Evolutionary conservation across 2,329 filamentous ascomycete genomes (phyloP).

Genomic region (Colletotrichum lupini): DNA sequence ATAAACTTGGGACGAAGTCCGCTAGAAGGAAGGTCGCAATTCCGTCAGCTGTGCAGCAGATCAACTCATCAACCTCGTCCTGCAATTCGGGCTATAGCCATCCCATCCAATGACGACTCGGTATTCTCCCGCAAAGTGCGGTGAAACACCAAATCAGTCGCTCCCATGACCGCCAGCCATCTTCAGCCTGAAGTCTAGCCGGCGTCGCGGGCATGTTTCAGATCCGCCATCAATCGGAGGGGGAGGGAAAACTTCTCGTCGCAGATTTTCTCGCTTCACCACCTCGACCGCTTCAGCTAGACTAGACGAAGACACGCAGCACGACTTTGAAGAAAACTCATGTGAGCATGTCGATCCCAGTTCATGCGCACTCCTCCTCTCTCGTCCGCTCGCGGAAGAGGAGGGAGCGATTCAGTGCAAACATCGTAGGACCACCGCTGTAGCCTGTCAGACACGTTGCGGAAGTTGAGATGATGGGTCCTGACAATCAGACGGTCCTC

Average conservation of each 20-base stretch:
- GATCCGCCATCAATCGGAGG: constrained; percentile 15
- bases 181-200: constrained; percentile 27
- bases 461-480: constrained; percentile 28
- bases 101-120: constrained; percentile 3
- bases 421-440: background rate
- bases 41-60: background rate
- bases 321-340: background rate
- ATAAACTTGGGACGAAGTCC: constrained; percentile 8
- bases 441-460: background rate
- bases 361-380: constrained; percentile 9
- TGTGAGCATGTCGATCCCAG: background rate
- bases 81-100: background rate
- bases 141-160: constrained; percentile 25
- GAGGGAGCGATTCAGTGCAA: background rate
- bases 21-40: background rate
- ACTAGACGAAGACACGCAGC: background rate
- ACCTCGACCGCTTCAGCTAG: constrained; percentile 1
- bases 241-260: background rate
- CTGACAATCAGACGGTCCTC: constrained; percentile 13
- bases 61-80: background rate
- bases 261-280: constrained; percentile 30
- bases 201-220: constrained; percentile 35
- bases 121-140: background rate
- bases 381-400: background rate
- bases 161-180: constrained; percentile 5